phyloP scores from a whole-genome alignment of 345 rosid species.

The Physaria fendleri region DNA sequence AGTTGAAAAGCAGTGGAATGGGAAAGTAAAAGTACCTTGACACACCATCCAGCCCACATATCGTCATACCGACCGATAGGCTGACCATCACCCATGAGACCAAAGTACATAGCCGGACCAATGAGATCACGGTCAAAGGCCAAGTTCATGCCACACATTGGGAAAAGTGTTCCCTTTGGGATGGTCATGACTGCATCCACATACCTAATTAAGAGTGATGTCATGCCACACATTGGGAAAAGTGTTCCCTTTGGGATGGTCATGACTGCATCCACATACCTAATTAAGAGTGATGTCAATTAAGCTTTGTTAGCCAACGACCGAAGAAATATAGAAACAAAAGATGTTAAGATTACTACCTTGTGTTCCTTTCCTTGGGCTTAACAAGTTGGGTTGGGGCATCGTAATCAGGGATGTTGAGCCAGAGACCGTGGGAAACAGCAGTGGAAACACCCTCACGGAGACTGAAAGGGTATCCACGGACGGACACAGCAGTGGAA shows the following conservation, averaged over 20 bases:
- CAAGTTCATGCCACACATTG: constrained; percentile 98
- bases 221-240: too few species aligned
- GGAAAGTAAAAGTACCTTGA: constrained; percentile 23
- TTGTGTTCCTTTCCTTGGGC: constrained; percentile 81
- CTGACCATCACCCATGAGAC: constrained; percentile 44
- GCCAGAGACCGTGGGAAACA: constrained; percentile 91
- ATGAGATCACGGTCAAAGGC: constrained; percentile 75
- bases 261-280: too few species aligned
- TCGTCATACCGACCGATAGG: constrained; percentile 39
- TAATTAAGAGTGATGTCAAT: not conserved
- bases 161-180: constrained; percentile 96
- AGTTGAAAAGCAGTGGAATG: too few species aligned
- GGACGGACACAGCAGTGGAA: constrained; percentile 78
- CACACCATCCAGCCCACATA: constrained; percentile 37
- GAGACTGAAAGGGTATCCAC: constrained; percentile 92
- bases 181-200: constrained; percentile 91
- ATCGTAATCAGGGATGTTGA: constrained; percentile 91
- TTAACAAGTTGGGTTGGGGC: constrained; percentile 94
- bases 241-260: too few species aligned
- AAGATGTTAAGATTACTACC: constrained; percentile 31
- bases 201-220: too few species aligned
- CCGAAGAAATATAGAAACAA: not conserved
- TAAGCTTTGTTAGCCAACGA: constrained; percentile 1
- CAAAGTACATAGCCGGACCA: constrained; percentile 40
- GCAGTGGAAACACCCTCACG: constrained; percentile 88